phyloP scores from a whole-genome alignment of 202 grass and related monocot genomes.

The Carex sylvatica region DNA sequence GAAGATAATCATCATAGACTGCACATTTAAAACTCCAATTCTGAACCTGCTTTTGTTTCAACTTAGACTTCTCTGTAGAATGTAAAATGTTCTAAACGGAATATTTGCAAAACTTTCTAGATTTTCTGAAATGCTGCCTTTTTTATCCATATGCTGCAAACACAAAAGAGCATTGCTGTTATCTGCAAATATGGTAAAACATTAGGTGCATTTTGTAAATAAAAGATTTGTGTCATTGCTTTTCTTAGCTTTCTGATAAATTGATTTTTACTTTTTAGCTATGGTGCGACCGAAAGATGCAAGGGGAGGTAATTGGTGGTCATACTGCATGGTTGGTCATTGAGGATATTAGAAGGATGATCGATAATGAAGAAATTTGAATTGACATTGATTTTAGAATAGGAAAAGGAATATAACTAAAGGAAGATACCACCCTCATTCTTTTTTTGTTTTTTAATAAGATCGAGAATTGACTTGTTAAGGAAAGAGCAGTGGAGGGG shows the following conservation, averaged over 20 bases:
- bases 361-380: constrained; percentile 66
- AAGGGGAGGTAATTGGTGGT: constrained; percentile 67
- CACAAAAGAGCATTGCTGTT: neutral
- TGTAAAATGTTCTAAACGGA: neutral
- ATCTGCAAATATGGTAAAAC: neutral
- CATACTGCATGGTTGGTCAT: constrained; percentile 81
- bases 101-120: neutral
- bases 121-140: neutral
- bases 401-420: neutral
- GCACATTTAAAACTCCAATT: neutral
- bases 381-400: neutral
- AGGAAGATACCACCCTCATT: neutral
- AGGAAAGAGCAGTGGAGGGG: neutral
- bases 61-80: neutral
- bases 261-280: constrained; percentile 47
- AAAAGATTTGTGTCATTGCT: neutral
- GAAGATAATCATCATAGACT: neutral
- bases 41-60: neutral
- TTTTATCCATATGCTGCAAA: neutral
- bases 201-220: neutral
- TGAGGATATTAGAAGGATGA: constrained; percentile 68
- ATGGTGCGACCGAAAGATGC: constrained; percentile 54
- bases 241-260: constrained; percentile 26
- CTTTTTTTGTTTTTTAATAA: neutral
- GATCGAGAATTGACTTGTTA: neutral